phyloP scores from a whole-genome alignment of 257 asterid genomes.

The Datura wrightii region DNA sequence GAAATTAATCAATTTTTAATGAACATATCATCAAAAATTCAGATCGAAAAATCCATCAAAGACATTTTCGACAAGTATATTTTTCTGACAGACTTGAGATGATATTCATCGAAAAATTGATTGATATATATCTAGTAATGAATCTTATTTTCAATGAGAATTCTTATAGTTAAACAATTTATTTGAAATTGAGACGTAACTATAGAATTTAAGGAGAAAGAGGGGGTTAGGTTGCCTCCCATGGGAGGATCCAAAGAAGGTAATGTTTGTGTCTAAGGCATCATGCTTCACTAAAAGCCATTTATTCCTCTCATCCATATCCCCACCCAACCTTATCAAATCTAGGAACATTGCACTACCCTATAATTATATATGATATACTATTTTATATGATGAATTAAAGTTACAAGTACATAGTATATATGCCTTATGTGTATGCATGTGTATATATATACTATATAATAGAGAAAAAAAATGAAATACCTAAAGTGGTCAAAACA shows the following conservation, averaged over 20 bases:
- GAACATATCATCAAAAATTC: not conserved
- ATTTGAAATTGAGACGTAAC: not conserved
- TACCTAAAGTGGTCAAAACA: slow-evolving; percentile 49
- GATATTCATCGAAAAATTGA: no score
- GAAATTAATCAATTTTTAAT: not conserved
- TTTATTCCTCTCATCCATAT: slow-evolving; percentile 60
- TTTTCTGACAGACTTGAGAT: not conserved
- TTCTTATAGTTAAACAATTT: not conserved
- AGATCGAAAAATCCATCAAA: no score
- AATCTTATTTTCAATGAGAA: not conserved
- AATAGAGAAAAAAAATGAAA: slow-evolving; percentile 24
- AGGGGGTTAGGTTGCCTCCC: slow-evolving; percentile 69
- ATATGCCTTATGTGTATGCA: not conserved
- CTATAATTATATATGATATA: slow-evolving; percentile 21
- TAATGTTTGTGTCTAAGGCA: slow-evolving; percentile 60
- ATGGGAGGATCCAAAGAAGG: slow-evolving; percentile 49
- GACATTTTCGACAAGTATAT: no score
- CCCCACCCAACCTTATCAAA: slow-evolving; percentile 46
- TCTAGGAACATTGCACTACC: slow-evolving; percentile 45
- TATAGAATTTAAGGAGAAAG: slow-evolving; percentile 20
- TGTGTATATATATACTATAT: not conserved
- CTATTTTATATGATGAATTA: slow-evolving; percentile 12
- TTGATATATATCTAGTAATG: no score
- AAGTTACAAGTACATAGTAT: slow-evolving; percentile 1
- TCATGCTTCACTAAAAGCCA: slow-evolving; percentile 69